Evolutionary conservation across 306 rosid species (phyloP), one percentile per base, ranked within the genome.

Genomic region (Lagenaria siceraria): DNA sequence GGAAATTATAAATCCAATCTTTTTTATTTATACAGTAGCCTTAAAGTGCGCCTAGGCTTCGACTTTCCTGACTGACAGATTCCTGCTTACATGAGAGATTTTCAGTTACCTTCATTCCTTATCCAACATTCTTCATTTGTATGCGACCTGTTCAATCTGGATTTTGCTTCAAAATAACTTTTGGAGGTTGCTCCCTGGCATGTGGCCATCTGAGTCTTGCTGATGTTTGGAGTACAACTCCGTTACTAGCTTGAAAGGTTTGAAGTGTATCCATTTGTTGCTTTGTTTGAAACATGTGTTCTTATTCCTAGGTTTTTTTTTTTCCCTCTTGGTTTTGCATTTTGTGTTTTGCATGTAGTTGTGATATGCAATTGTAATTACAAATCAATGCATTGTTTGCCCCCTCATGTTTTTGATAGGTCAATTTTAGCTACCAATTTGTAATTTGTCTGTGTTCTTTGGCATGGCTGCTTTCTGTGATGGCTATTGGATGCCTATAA

Each of bases 311-410:
- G 40, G n/a, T 29, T 29, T 10, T 33, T 5, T 4, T 33, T 33
- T 33, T 33, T 33, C 4, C 6, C 4, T 33, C 36, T 33, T 33
- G 36, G 36, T 33, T 33, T 33, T 33, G 25, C 21, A 27, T 53
- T 77, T 78, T 82, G 79, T 86, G 74, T 74, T 78, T 76, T 61
- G 36, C 56, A 66, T 48, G 14, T 72, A 8, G 31, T 22, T 21
- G 36, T 18, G 77, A 38, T 21, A 33, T 61, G 40, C 66, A 29
- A 33, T 38, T 69, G 7, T 73, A 63, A 29, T 61, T 77, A 6
- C 22, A 21, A 68, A n/a, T 40, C 22, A 4, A 31, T 11, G 24
- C 53, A 68, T n/a, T 68, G 74, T 68, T 40, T 40, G 8, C 11
- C 29, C 5, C 36, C 36, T 31, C 43, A 43, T 17, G 42, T 62